These are phyloP conservation scores for Malus hybrid DNA, from an alignment of 331 rosid species.

Conservation along the genomic window DNA sequence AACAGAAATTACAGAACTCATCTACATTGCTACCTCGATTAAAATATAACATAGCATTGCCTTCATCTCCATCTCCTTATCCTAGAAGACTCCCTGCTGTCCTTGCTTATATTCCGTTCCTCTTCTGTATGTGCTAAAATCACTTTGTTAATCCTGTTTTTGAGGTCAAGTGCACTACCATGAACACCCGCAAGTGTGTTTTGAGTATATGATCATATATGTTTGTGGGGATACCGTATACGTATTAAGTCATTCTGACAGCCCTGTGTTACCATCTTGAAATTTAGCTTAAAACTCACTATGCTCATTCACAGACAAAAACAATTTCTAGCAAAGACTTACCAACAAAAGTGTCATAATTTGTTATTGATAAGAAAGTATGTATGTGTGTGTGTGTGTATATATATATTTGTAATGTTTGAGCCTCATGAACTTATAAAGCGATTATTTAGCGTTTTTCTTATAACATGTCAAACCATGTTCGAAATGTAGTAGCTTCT, in stretches of 20 bases:
- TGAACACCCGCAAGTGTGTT: background rate
- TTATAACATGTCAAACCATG: background rate
- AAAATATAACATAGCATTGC: background rate
- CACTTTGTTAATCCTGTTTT: background rate
- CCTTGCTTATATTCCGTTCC: background rate
- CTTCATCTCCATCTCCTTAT: background rate
- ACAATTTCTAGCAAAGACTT: background rate
- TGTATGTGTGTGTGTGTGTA: background rate
- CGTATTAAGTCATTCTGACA: background rate
- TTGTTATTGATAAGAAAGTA: background rate
- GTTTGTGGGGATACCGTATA: background rate
- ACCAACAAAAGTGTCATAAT: background rate
- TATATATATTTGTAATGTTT: background rate
- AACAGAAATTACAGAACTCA: background rate
- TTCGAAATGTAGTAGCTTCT: background rate
- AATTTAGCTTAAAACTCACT: background rate
- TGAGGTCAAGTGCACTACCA: background rate
- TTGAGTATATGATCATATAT: background rate
- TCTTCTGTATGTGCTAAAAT: background rate
- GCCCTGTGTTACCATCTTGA: conserved; percentile 5
- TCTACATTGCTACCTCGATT: background rate
- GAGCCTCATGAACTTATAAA: background rate
- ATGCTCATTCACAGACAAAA: background rate
- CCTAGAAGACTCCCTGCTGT: background rate
- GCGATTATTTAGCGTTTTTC: background rate